These are phyloP conservation scores for Fusarium goolgardi DNA, from an alignment of 2,329 filamentous ascomycete species.

Conservation along the genomic window DNA sequence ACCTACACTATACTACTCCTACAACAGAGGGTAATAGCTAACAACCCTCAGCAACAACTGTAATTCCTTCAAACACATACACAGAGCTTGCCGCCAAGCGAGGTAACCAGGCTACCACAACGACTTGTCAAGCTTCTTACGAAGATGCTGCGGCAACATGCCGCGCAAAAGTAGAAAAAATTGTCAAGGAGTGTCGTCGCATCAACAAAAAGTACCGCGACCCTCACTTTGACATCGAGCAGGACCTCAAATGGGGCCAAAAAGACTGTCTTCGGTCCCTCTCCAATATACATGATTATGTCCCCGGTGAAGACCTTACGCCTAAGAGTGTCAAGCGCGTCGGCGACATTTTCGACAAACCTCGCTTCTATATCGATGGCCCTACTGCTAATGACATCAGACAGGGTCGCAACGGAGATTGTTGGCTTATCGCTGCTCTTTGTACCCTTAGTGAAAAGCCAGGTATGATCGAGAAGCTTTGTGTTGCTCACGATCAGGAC, in stretches of 20 bases:
- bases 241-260: constrained; percentile 72
- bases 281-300: constrained; percentile 48
- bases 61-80: constrained; percentile 76
- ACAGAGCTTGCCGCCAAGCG: constrained; percentile 69
- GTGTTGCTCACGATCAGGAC: constrained; percentile 76
- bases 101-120: constrained; percentile 64
- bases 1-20: too few species aligned
- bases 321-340: constrained; percentile 75
- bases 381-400: constrained; percentile 81
- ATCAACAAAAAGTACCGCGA: constrained; percentile 89
- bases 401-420: constrained; percentile 83
- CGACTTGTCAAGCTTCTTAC: constrained; percentile 74
- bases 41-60: constrained; percentile 65
- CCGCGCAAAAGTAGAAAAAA: constrained; percentile 70
- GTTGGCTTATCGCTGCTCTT: constrained; percentile 86
- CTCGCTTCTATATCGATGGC: constrained; percentile 81
- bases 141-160: constrained; percentile 78
- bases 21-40: not conserved
- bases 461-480: constrained; percentile 77
- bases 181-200: constrained; percentile 74
- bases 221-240: constrained; percentile 86
- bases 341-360: constrained; percentile 78
- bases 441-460: constrained; percentile 80
- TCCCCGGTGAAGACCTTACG: constrained; percentile 50
- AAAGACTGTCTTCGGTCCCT: constrained; percentile 63